Evolutionary conservation across 108 stramenopile species (phyloP).

Genomic region (Stephanodiscus triporus): DNA sequence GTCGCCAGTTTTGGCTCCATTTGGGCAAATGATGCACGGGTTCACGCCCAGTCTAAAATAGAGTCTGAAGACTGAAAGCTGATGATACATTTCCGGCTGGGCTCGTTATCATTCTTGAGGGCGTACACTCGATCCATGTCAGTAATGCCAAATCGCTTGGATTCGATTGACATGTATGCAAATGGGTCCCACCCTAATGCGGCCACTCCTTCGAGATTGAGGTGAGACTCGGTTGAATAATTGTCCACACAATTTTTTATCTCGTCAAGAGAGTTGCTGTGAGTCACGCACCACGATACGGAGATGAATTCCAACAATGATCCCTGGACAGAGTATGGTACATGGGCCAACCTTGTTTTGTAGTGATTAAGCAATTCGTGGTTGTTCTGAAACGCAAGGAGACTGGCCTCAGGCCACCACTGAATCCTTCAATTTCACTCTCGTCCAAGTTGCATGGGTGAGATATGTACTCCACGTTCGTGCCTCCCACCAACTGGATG

Average conservation of each 20-base stretch:
- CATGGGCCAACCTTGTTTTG: constrained; percentile 21
- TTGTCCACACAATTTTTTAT: constrained; percentile 10
- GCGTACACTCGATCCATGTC: constrained; percentile 19
- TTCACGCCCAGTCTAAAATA: constrained; percentile 11
- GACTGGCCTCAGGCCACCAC: constrained; percentile 32
- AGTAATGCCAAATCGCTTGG: no score
- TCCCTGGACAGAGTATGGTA: constrained; percentile 1
- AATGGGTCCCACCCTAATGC: no score
- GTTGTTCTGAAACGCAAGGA: constrained; percentile 12
- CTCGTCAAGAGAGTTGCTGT: background rate
- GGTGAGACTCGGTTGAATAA: background rate
- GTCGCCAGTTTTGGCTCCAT: no score
- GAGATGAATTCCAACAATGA: constrained; percentile 16
- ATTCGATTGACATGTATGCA: constrained; percentile 18
- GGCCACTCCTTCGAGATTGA: constrained; percentile 11
- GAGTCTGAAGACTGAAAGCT: constrained; percentile 25
- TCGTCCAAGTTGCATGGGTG: constrained; percentile 15
- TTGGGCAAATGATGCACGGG: no score
- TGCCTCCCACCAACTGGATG: constrained; percentile 8
- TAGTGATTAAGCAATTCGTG: constrained; percentile 27
- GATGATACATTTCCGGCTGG: no score
- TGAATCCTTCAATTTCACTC: constrained; percentile 14
- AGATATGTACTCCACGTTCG: constrained; percentile 13
- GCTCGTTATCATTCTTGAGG: constrained; percentile 21
- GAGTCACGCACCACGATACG: constrained; percentile 15